Evolutionary conservation across 208 protist species (phyloP), one percentile per base, ranked within the genome.

Genomic region (Leishmania gerbilli): DNA sequence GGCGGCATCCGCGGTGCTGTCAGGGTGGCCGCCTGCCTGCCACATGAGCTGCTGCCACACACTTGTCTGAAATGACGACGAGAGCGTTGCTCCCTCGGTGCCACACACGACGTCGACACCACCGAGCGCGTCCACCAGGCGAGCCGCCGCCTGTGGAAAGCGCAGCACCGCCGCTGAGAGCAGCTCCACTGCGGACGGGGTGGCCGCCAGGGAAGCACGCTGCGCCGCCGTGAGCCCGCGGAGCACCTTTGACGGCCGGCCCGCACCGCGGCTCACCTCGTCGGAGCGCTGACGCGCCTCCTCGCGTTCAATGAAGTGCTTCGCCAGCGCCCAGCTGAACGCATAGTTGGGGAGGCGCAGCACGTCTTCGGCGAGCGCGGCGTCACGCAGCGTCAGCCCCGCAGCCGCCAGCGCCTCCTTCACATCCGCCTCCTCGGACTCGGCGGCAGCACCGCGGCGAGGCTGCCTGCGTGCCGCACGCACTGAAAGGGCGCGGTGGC

Each of bases 281-380:
- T 58, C 65, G 17, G 78, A 75, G 68, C 60, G 31, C 80, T 84
- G 72, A 34, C 77, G 45, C 7, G 51, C 40, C 31, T 85, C 77
- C 71, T 95, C 93, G 0, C 89, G 77, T 64, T 96, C 92, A 6
- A 97, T 83, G 79, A 95, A 92, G 83, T 90, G 87, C 60, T 89
- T 84, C 13, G 92, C 94, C 49, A 97, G 77, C 6, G 92, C 94
- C 75, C 87, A 93, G 81, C 91, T 95, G 74, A 97, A 96, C 79
- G 89, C 88, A 67, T 92, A 94, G 75, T 89, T 90, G 6, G 94
- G 94, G 62, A 96, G 84, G n/a, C 81, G 79, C 47, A 53, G 78
- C 60, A 90, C 72, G 49, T 76, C 68, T 47, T 87, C 51, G 21
- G 82, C 87, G 37, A 90, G 86, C 3, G 81, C 45, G 49, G 21